Percentiles rank a stretch among this genome's conserved stretches.
phyloP scores from a whole-genome alignment of 805 yeast genomes.

The Hanseniaspora meyeri region DNA sequence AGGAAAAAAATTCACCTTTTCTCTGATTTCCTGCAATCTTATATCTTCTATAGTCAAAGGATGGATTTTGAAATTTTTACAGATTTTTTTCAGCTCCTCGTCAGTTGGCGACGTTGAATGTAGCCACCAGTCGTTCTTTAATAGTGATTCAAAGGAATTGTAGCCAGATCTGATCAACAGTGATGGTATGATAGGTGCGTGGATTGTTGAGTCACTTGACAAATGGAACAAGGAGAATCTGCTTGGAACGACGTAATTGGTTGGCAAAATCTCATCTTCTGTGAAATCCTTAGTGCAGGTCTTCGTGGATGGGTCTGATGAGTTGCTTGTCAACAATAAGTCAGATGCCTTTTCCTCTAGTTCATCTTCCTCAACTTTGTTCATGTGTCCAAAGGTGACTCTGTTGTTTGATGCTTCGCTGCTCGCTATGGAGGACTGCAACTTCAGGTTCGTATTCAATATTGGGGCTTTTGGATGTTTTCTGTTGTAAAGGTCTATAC shows the following conservation, averaged over 20 bases:
- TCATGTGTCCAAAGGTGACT: conserved; percentile 32
- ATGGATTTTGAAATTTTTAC: conserved; percentile 92
- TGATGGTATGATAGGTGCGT: conserved; percentile 76
- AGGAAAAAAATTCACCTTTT: conserved; percentile 85
- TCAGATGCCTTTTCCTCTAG: conserved; percentile 9
- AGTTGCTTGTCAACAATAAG: neutral
- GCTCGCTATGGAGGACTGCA: neutral
- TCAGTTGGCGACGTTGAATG: conserved; percentile 92
- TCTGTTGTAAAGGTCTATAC: conserved; percentile 11
- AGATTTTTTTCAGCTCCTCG: conserved; percentile 79
- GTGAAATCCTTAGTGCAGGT: conserved; percentile 1
- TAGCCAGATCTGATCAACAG: conserved; percentile 44
- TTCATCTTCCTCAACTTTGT: conserved; percentile 27
- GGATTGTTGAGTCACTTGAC: conserved; percentile 74
- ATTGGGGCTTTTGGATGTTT: conserved; percentile 8
- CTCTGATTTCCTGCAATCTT: conserved; percentile 91
- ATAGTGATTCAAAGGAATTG: conserved; percentile 53
- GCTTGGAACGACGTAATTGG: conserved; percentile 40
- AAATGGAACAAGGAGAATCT: conserved; percentile 75
- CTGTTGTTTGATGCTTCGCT: conserved; percentile 11
- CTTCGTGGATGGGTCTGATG: neutral
- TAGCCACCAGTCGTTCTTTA: conserved; percentile 82
- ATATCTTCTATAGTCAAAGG: conserved; percentile 97
- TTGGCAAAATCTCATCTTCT: conserved; percentile 13
- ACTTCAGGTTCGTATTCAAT: neutral